These are phyloP conservation scores for Penicillium subrubescens DNA, from an alignment of 495 filamentous ascomycete genomes.

Conservation along the genomic window DNA sequence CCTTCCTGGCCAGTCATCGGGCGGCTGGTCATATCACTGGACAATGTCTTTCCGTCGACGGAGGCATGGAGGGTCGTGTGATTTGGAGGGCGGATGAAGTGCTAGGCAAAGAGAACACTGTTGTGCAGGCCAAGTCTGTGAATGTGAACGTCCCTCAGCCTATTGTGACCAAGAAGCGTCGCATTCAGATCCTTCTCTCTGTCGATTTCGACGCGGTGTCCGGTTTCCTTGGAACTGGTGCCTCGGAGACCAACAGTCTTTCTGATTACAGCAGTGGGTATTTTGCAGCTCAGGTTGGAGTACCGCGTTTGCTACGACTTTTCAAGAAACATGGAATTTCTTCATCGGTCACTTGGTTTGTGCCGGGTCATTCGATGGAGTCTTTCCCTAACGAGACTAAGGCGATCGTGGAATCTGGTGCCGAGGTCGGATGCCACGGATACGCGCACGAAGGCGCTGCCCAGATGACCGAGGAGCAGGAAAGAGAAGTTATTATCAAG, in stretches of 20 bases:
- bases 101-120: not conserved
- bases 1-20: slow-evolving; percentile 54
- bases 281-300: slow-evolving; percentile 61
- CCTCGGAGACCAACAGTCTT: slow-evolving; percentile 28
- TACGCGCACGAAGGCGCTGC: slow-evolving; percentile 61
- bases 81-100: slow-evolving; percentile 6
- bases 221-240: slow-evolving; percentile 60
- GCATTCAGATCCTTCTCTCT: slow-evolving; percentile 55
- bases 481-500: slow-evolving; percentile 55
- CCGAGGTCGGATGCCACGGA: slow-evolving; percentile 63
- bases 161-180: slow-evolving; percentile 33
- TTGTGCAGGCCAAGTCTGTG: not conserved
- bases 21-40: slow-evolving; percentile 58
- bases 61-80: slow-evolving; percentile 44
- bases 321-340: slow-evolving; percentile 55
- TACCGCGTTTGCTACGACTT: slow-evolving; percentile 59
- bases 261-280: slow-evolving; percentile 62
- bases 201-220: slow-evolving; percentile 64
- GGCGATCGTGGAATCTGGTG: slow-evolving; percentile 55
- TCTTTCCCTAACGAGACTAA: slow-evolving; percentile 58
- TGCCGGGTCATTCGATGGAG: slow-evolving; percentile 65
- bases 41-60: slow-evolving; percentile 53
- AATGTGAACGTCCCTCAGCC: slow-evolving; percentile 25
- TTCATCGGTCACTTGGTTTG: slow-evolving; percentile 62
- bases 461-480: slow-evolving; percentile 59